Conservation (phyloP, 345 rosid genomes). For the Lepidium didymum region DNA sequence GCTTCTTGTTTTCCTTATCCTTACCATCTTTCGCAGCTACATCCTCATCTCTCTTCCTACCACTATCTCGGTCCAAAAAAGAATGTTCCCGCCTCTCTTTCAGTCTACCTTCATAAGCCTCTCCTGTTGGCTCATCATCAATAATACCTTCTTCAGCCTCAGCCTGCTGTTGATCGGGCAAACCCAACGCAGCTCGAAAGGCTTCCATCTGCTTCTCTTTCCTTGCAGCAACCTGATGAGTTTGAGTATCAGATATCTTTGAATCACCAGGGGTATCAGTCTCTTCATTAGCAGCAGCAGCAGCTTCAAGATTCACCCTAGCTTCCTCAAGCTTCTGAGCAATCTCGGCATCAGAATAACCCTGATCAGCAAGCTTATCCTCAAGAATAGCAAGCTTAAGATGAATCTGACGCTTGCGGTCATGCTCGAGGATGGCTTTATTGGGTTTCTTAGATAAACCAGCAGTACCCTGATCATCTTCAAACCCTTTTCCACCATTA, state of each 20-base stretch:
- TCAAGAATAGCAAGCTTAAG: constrained; percentile 77
- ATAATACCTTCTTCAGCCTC: constrained; percentile 31
- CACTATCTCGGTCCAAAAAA: constrained; percentile 57
- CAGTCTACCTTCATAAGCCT: constrained; percentile 13
- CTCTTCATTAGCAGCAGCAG: constrained; percentile 38
- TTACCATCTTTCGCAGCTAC: constrained; percentile 36
- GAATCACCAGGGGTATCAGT: constrained; percentile 28
- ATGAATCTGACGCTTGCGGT: constrained; percentile 86
- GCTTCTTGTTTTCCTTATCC: constrained; percentile 33
- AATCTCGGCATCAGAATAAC: constrained; percentile 76
- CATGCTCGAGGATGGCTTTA: constrained; percentile 84
- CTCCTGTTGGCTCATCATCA: constrained; percentile 30
- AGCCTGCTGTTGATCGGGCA: constrained; percentile 28
- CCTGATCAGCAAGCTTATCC: constrained; percentile 72
- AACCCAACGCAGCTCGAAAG: constrained; percentile 78
- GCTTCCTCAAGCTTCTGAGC: constrained; percentile 77
- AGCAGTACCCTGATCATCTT: constrained; percentile 72
- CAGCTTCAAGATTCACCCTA: constrained; percentile 55
- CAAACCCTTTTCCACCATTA: constrained; percentile 54
- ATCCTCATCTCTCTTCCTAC: constrained; percentile 41
- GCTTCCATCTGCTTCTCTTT: constrained; percentile 93
- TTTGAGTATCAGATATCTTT: constrained; percentile 74
- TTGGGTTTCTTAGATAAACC: constrained; percentile 80
- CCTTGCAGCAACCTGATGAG: constrained; percentile 91
- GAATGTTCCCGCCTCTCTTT: constrained; percentile 62